These are phyloP conservation scores for Raffaelea arxii DNA, from an alignment of 2,329 filamentous ascomycete genomes.

Conservation along the genomic window DNA sequence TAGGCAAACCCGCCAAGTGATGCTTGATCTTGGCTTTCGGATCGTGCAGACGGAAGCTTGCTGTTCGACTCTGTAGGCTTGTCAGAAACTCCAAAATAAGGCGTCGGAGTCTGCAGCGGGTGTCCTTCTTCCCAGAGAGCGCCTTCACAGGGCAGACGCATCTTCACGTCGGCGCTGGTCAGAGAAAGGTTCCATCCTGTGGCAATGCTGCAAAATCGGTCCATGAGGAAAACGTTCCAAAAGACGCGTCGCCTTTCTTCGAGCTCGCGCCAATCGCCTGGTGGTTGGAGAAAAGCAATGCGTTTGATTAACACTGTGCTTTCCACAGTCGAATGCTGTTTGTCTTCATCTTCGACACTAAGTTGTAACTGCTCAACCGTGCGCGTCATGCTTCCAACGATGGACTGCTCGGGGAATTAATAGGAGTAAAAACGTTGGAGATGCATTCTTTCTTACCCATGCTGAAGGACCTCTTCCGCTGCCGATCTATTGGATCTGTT, in stretches of 20 bases:
- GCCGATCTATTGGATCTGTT: no score
- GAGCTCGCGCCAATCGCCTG: constrained; percentile 21
- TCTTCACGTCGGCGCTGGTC: constrained; percentile 20
- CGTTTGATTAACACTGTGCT: constrained; percentile 7
- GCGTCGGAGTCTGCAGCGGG: constrained; percentile 18
- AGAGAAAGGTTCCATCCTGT: constrained; percentile 23
- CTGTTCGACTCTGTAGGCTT: constrained; percentile 8
- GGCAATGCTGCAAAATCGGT: constrained; percentile 19
- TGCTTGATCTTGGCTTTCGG: constrained; percentile 3
- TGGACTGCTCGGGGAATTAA: constrained; percentile 10
- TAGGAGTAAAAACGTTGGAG: background rate
- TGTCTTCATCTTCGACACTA: constrained; percentile 26
- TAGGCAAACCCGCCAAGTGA: constrained; percentile 27
- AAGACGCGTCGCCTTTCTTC: constrained; percentile 20
- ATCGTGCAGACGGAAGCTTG: background rate
- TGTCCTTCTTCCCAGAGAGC: constrained; percentile 20
- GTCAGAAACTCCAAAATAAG: constrained; percentile 26
- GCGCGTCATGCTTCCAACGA: constrained; percentile 25
- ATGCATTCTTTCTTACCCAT: constrained; percentile 15
- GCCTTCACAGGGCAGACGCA: constrained; percentile 23
- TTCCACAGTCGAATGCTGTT: constrained; percentile 16
- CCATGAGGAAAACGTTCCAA: constrained; percentile 26
- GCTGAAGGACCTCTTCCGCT: constrained; percentile 20
- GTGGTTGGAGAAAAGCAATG: constrained; percentile 12
- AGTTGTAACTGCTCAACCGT: constrained; percentile 26